Base-by-base conservation (phyloP, 345 rosid genomes). In the Eutrema heterophyllum region DNA sequence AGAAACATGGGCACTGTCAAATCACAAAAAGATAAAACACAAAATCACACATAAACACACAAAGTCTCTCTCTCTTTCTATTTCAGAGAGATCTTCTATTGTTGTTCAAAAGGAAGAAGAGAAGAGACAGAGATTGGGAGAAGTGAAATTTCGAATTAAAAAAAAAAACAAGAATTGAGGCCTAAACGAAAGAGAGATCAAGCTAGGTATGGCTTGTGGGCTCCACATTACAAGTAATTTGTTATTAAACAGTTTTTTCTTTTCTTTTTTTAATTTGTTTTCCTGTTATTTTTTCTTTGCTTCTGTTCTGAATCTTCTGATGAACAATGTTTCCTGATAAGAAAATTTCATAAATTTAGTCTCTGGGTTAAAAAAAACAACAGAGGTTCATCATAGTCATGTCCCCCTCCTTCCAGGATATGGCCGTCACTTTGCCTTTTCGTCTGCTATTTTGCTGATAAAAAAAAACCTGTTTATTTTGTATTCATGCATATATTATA, bases 161-260 rank as follows among this genome's bases (percentile, higher is more conserved):
- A 63, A 45, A 46, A 44, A 24, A 18, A 56, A 7, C 38, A 33
- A 46, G 24, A 51, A 64, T 9, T 51, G 63, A 68, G 60, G 13
- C 44, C 71, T 46, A 79, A 72, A 26, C 80, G 86, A 70, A 74
- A 64, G 59, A 75, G 75, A 76, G 75, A 72, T 89, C 82, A 81
- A 83, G 76, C 74, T 78, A 84, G 77, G 76, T 78, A 70, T 80
- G 84, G 85, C 67, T 64, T 69, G 88, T 81, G 66, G 92, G 87
- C 72, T 82, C 88, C 90, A 80, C 67, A 41, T 68, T 12, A 52
- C 70, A 74, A 73, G 58, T 68, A 10, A 11, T 68, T 68, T 68
- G 60, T 33, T 60, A 43, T 58, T 71, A 36, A 66, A 58, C 3
- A 27, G 1, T 30, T n/a, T n/a, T n/a, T n/a, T n/a, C n/a, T n/a